phyloP scores from a whole-genome alignment of 2,329 filamentous ascomycete genomes.

The Calycina marina region DNA sequence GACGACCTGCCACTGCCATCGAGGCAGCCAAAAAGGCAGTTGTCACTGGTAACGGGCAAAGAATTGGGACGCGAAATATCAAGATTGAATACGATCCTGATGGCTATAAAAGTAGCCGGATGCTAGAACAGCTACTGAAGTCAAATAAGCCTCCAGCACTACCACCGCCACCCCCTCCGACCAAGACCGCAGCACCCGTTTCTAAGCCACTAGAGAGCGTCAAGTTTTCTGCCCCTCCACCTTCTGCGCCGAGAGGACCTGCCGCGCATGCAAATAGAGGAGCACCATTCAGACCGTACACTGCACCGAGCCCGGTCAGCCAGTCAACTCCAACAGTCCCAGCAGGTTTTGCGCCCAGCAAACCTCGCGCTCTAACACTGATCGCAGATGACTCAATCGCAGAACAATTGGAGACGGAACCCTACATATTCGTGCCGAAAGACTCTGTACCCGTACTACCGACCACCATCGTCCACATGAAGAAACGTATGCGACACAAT shows the following conservation, averaged over 20 bases:
- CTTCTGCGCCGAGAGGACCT: conserved; percentile 77
- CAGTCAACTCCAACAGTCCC: conserved; percentile 2
- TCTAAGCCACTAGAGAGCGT: conserved; percentile 26
- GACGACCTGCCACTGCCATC: conserved; percentile 47
- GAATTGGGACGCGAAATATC: conserved; percentile 64
- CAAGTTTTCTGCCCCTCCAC: conserved; percentile 50
- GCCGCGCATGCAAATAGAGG: conserved; percentile 13
- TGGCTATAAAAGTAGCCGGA: conserved; percentile 63
- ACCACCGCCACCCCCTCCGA: conserved; percentile 12
- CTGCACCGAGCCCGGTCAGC: conserved; percentile 1
- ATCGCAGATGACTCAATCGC: conserved; percentile 49
- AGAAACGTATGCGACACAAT: conserved; percentile 75
- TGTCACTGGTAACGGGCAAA: conserved; percentile 59
- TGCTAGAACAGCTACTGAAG: conserved; percentile 62
- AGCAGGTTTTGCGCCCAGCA: conserved; percentile 25
- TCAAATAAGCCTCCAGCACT: conserved; percentile 33
- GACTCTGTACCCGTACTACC: conserved; percentile 74
- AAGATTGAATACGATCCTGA: conserved; percentile 83
- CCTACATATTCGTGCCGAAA: conserved; percentile 83
- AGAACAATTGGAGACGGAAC: conserved; percentile 57
- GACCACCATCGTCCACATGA: conserved; percentile 78
- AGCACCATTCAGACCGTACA: conserved; percentile 18
- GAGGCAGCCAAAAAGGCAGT: conserved; percentile 73
- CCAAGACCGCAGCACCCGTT: conserved; percentile 12
- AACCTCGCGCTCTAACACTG: conserved; percentile 34